Conservation (phyloP, 805 yeast genomes). For the Millerozyma miso region DNA sequence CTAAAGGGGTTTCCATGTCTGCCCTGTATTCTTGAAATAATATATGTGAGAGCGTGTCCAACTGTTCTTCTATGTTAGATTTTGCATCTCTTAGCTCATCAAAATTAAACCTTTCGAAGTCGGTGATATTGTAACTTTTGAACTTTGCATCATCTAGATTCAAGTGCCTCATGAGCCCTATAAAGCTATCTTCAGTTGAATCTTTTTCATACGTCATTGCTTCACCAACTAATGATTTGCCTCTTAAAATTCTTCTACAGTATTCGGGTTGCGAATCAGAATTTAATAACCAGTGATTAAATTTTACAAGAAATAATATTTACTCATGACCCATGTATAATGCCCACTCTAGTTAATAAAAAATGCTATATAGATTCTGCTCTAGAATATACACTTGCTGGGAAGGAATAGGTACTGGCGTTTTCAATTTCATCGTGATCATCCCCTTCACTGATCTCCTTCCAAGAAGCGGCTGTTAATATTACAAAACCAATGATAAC, state of each 20-base stretch:
- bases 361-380: not conserved
- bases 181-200: conserved; percentile 15
- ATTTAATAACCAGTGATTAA: too few species aligned
- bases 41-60: conserved; percentile 32
- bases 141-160: conserved; percentile 22
- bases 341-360: not conserved
- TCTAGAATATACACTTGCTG: conserved; percentile 24
- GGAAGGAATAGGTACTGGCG: conserved; percentile 39
- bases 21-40: conserved; percentile 42
- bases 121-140: conserved; percentile 13
- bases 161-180: conserved; percentile 24
- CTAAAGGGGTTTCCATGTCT: conserved; percentile 61
- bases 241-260: too few species aligned
- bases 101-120: conserved; percentile 10
- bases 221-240: too few species aligned
- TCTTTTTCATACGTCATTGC: conserved; percentile 12
- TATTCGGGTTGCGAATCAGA: too few species aligned
- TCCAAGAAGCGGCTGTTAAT: conserved; percentile 63
- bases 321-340: too few species aligned
- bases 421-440: conserved; percentile 40
- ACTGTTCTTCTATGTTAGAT: conserved; percentile 21
- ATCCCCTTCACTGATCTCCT: conserved; percentile 51
- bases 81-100: conserved; percentile 11
- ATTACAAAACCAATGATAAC: conserved; percentile 67
- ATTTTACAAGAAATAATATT: too few species aligned